Evolutionary conservation across 352 stramenopile genomes (phyloP).

Genomic region (Pythium phragmitis): DNA sequence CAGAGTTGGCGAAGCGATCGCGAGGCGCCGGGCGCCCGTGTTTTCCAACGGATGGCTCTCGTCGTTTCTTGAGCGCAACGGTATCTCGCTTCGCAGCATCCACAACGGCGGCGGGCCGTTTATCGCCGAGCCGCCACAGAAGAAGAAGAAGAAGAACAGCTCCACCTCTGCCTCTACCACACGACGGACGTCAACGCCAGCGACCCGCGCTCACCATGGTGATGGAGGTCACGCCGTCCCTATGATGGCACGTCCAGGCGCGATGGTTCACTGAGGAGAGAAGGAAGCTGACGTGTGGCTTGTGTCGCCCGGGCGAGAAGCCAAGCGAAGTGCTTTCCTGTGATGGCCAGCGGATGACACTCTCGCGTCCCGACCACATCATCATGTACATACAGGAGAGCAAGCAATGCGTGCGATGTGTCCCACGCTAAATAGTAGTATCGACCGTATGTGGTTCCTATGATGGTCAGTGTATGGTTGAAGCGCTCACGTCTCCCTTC

Average conservation of each 20-base stretch:
- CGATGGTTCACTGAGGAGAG: no score
- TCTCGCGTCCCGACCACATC: no score
- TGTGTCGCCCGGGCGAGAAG: no score
- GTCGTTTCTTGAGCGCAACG: slow-evolving; percentile 3
- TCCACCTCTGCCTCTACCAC: neutral
- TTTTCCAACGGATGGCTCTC: slow-evolving; percentile 11
- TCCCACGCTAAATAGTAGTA: neutral
- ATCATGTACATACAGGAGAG: no score
- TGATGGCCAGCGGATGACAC: no score
- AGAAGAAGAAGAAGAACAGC: neutral
- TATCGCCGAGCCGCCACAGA: neutral
- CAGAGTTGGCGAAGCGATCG: no score
- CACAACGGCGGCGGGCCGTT: neutral
- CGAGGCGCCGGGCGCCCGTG: neutral
- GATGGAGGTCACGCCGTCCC: no score
- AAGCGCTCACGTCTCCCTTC: neutral
- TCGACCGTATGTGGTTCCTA: neutral
- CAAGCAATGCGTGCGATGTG: neutral
- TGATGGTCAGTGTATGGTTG: neutral
- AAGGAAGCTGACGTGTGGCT: no score
- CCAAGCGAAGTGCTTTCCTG: no score
- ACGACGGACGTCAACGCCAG: neutral
- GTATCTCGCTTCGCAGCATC: neutral
- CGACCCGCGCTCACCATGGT: neutral
- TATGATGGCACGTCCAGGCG: no score